phyloP scores from a whole-genome alignment of 164 flowering plant species.

The Hamamelis virginiana region DNA sequence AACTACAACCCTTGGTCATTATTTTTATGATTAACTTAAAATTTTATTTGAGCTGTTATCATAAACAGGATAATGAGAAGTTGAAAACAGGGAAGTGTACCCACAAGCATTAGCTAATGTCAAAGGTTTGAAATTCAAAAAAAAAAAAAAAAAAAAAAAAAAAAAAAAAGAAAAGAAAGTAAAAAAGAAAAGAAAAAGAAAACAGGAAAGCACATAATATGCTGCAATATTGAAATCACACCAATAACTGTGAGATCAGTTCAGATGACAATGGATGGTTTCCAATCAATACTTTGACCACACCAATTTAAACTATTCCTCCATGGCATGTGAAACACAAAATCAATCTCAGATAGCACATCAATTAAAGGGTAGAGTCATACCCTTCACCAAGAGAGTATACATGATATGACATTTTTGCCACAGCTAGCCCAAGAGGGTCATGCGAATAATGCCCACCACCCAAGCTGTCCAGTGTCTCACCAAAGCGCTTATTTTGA shows the following conservation, averaged over 20 bases:
- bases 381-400: conserved; percentile 89
- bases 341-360: neutral
- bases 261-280: neutral
- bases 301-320: neutral
- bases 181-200: neutral
- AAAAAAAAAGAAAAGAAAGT: neutral
- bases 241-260: neutral
- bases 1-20: neutral
- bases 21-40: neutral
- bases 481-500: conserved; percentile 24
- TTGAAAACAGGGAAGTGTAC: neutral
- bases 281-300: neutral
- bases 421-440: conserved; percentile 62
- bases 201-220: neutral
- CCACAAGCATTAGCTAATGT: neutral
- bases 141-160: neutral
- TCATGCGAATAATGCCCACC: conserved; percentile 44
- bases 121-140: neutral
- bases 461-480: conserved; percentile 23
- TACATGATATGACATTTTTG: conserved; percentile 72
- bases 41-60: neutral
- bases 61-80: neutral
- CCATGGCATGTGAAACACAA: neutral
- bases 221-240: neutral
- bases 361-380: conserved; percentile 9